phyloP scores from a whole-genome alignment of 176 grass and related monocot species.

The Saccharum officinarum region DNA sequence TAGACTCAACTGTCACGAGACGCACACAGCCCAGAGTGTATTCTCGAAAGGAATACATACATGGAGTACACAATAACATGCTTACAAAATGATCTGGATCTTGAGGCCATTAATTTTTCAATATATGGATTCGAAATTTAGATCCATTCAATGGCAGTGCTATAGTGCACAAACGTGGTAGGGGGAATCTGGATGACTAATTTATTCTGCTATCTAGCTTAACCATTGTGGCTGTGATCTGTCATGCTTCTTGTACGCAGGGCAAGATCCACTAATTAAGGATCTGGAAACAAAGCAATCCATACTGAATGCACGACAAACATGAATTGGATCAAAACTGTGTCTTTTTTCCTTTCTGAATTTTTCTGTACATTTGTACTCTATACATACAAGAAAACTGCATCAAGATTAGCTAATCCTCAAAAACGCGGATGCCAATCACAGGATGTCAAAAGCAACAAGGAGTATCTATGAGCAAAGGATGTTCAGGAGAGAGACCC shows the following conservation, averaged over 20 bases:
- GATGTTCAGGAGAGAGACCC: conserved; percentile 53
- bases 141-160: background rate
- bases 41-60: background rate
- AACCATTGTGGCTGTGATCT: background rate
- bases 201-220: background rate
- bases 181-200: background rate
- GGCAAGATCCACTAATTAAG: background rate
- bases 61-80: background rate
- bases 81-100: background rate
- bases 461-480: conserved; percentile 27
- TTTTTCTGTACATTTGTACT: conserved; percentile 18
- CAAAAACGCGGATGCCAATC: conserved; percentile 30
- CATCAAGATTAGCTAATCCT: conserved; percentile 27
- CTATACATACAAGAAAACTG: conserved; percentile 10
- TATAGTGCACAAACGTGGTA: background rate
- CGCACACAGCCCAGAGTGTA: background rate
- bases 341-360: background rate
- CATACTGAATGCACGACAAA: background rate
- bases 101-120: background rate
- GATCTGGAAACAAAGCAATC: background rate
- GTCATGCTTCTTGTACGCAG: background rate
- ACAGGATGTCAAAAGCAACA: background rate
- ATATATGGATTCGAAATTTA: background rate
- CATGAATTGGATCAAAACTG: conserved; percentile 22
- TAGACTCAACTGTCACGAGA: background rate